Evolutionary conservation across 2,329 filamentous ascomycete species (phyloP).

Genomic region (Paraconiothyrium brasiliense): DNA sequence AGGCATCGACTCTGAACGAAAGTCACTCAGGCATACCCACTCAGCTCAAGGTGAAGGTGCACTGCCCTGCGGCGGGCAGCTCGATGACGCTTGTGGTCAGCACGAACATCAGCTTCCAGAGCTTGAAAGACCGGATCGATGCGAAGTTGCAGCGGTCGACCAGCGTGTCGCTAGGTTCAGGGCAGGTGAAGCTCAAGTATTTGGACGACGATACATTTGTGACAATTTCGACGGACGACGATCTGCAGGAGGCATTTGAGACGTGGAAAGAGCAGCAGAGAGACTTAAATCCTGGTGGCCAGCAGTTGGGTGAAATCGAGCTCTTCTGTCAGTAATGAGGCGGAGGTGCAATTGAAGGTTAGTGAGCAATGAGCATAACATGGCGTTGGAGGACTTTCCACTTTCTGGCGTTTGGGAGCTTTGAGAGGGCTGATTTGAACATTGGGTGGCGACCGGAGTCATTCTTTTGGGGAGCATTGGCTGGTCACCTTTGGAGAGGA

Average conservation of each 20-base stretch:
- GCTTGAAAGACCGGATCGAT: conserved; percentile 93
- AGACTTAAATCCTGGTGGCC: conserved; percentile 66
- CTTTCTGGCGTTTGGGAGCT: conserved; percentile 21
- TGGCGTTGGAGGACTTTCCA: conserved; percentile 26
- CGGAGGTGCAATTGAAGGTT: conserved; percentile 6
- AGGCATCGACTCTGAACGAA: conserved; percentile 35
- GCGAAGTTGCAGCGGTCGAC: conserved; percentile 91
- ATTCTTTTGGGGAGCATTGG: conserved; percentile 13
- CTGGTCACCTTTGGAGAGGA: conserved; percentile 2
- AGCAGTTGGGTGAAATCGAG: conserved; percentile 88
- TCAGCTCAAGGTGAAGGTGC: conserved; percentile 95
- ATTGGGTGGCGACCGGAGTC: conserved; percentile 30
- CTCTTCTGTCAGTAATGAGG: conserved; percentile 49
- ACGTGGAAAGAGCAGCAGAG: conserved; percentile 86
- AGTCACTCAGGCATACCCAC: conserved; percentile 61
- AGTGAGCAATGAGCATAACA: conserved; percentile 9
- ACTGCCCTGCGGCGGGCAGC: conserved; percentile 78
- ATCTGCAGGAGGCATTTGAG: conserved; percentile 94
- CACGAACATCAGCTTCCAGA: conserved; percentile 94
- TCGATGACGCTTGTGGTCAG: conserved; percentile 96
- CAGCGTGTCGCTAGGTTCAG: conserved; percentile 81
- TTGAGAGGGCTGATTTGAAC: conserved; percentile 23
- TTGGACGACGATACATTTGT: conserved; percentile 93
- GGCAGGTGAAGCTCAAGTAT: conserved; percentile 87
- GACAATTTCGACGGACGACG: conserved; percentile 93